Conservation (phyloP, 768 basidiomycete species). For the Terana coerulea region DNA sequence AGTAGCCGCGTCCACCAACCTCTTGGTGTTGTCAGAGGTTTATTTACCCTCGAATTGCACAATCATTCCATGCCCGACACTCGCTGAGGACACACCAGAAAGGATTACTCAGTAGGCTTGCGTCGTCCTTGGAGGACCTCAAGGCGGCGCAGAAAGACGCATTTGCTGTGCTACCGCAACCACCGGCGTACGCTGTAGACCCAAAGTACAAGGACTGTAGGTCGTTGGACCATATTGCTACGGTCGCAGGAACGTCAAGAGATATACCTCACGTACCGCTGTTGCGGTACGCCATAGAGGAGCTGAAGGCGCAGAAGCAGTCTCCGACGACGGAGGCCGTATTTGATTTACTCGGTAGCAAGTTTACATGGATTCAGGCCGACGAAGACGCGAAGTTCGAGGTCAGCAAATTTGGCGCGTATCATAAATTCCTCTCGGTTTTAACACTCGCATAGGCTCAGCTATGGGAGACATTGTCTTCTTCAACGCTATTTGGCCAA, state of each 20-base stretch:
- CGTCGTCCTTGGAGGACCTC: constrained; percentile 49
- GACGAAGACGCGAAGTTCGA: constrained; percentile 51
- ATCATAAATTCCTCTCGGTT: not conserved
- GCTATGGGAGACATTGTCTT: constrained; percentile 63
- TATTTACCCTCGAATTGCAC: constrained; percentile 62
- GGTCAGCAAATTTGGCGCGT: constrained; percentile 32
- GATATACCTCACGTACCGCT: constrained; percentile 50
- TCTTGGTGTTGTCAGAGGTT: constrained; percentile 43
- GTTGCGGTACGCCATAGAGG: constrained; percentile 59
- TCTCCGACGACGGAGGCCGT: constrained; percentile 55
- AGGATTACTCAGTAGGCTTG: constrained; percentile 49
- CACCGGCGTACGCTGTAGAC: constrained; percentile 47
- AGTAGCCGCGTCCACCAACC: constrained; percentile 11
- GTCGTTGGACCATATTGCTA: constrained; percentile 39
- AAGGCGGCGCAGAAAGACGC: constrained; percentile 53
- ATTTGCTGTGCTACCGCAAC: constrained; percentile 54
- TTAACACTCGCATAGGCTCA: constrained; percentile 30
- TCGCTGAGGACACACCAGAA: constrained; percentile 61
- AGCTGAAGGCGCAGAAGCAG: constrained; percentile 36
- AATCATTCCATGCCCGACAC: constrained; percentile 55
- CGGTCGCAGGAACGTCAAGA: constrained; percentile 17
- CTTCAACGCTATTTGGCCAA: constrained; percentile 43
- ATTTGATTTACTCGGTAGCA: constrained; percentile 52
- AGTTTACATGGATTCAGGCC: constrained; percentile 54
- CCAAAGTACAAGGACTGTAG: constrained; percentile 40